Base-by-base conservation (phyloP, 129 eudicot species). In the Gnaphalium uliginosum region DNA sequence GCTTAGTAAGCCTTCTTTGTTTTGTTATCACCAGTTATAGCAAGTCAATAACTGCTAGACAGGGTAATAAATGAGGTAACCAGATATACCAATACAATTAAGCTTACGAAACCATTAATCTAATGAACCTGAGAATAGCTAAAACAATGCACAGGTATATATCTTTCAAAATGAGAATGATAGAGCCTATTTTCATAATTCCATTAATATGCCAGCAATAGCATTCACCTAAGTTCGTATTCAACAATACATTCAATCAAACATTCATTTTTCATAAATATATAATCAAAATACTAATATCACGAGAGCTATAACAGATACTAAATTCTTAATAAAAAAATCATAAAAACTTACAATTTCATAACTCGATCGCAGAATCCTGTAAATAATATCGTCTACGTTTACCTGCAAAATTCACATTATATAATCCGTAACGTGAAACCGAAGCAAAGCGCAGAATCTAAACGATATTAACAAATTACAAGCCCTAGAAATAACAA, bases 391-490 rank as follows among this genome's bases (percentile, higher is more conserved):
- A 69, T 32, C 76, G 43, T 70, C 69, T 58, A 74, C 76, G 71
- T 21, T 32, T 21, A 13, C 79, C 73, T 76, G 41, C 17, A 35
- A 71, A 54, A 18, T 73, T 25, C 43, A 79, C 69, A 65, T 56
- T 69, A 5, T 51, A 29, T 21, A 22, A 79, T 14, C 13, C 41
- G 41, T 66, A 66, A 80, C 83, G 75, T 79, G 79, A 73, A 73
- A 64, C 15, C 66, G 29, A 66, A 66, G 83, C 75, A 80, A 79
- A 57, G 27, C n/a, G 79, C 39, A 39, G 69, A 80, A 80, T 79
- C 83, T 41, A 32, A 59, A 41, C 0, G 46, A 21, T 33, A 21
- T 57, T 6, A 50, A 48, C 57, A 46, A 78, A 61, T 62, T 5
- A 61, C 51, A 63, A 80, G 59, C 79, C 83, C 79, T 73, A 79